Conservation (phyloP, 768 basidiomycete species). For the Coprinellus micaceus region DNA sequence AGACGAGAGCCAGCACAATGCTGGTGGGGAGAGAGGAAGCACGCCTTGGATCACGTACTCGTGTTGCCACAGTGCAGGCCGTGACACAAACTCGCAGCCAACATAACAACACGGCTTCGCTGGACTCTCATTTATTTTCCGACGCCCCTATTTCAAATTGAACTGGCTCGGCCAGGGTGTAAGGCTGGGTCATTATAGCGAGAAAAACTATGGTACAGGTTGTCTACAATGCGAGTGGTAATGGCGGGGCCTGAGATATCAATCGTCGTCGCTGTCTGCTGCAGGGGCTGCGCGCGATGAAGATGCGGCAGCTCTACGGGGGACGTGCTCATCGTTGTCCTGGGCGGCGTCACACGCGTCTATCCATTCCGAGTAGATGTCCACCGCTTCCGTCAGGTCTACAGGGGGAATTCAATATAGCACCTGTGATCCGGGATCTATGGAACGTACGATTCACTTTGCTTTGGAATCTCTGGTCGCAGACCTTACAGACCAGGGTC, state of each 20-base stretch:
- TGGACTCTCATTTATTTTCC: slow-evolving; percentile 2
- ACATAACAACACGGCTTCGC: background rate
- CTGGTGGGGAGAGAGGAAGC: background rate
- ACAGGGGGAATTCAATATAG: slow-evolving; percentile 9
- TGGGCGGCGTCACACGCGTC: slow-evolving; percentile 85
- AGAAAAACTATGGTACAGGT: background rate
- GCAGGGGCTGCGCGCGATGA: slow-evolving; percentile 49
- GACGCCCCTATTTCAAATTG: background rate
- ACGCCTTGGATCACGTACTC: slow-evolving; percentile 1
- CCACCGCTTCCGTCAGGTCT: slow-evolving; percentile 86
- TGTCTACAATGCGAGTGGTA: background rate
- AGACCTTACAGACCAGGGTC: slow-evolving; percentile 76
- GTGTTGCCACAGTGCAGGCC: slow-evolving; percentile 4
- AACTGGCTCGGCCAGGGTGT: background rate
- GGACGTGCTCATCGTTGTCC: slow-evolving; percentile 50
- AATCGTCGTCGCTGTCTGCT: slow-evolving; percentile 48
- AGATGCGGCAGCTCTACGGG: slow-evolving; percentile 57
- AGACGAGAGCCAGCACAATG: background rate
- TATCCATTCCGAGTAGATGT: slow-evolving; percentile 91
- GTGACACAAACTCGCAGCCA: background rate
- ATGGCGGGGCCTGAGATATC: slow-evolving; percentile 8
- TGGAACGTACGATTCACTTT: slow-evolving; percentile 69
- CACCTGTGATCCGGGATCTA: slow-evolving; percentile 4
- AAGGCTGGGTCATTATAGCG: background rate
- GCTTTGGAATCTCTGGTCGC: slow-evolving; percentile 84